phyloP scores from a whole-genome alignment of 345 rosid genomes.

The Populus simonii region DNA sequence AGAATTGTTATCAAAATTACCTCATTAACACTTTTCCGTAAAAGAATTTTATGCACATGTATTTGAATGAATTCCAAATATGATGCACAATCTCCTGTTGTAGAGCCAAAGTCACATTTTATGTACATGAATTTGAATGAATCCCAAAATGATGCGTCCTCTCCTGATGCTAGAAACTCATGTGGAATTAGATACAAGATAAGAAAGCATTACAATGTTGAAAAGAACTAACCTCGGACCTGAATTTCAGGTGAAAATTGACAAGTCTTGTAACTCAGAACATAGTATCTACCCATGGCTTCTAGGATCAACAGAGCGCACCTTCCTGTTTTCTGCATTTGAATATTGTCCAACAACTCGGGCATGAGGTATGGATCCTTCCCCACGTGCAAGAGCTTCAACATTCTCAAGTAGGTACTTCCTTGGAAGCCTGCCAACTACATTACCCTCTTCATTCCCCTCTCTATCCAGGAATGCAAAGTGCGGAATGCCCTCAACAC shows the following conservation, averaged over 20 bases:
- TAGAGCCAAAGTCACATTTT: not conserved
- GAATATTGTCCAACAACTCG: constrained; percentile 81
- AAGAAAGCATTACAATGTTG: not conserved
- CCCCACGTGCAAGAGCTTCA: constrained; percentile 72
- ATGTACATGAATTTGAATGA: not conserved
- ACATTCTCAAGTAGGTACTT: constrained; percentile 76
- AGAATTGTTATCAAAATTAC: not conserved
- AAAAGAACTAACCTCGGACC: constrained; percentile 1
- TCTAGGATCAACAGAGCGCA: constrained; percentile 76
- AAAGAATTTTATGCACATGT: not conserved
- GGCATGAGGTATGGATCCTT: constrained; percentile 72
- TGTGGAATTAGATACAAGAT: not conserved
- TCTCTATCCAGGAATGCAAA: constrained; percentile 75
- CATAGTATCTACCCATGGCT: constrained; percentile 65
- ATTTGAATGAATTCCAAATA: no score
- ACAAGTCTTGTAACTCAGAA: not conserved
- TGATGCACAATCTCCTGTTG: not conserved
- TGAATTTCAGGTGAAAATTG: constrained; percentile 1
- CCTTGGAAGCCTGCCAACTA: constrained; percentile 86
- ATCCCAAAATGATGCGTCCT: not conserved
- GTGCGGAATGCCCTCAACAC: constrained; percentile 97
- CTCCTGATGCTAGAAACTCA: not conserved
- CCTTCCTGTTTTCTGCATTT: constrained; percentile 64
- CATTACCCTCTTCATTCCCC: constrained; percentile 93
- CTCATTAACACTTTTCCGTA: not conserved